Evolutionary conservation across 257 asterid species (phyloP).

Genomic region (Phtheirospermum japonicum): DNA sequence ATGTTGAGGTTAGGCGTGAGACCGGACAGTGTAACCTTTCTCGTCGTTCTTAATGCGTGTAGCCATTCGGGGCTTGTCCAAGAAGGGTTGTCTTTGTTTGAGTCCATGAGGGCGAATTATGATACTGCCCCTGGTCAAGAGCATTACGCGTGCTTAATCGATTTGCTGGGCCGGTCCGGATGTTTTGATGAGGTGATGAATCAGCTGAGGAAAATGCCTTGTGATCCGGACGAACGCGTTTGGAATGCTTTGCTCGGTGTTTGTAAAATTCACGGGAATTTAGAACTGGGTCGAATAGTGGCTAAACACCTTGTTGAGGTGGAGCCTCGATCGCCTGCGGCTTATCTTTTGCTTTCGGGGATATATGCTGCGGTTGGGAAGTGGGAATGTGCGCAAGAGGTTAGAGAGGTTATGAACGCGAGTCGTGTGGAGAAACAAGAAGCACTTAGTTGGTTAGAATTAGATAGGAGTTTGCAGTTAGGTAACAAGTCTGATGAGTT

Average conservation of each 20-base stretch:
- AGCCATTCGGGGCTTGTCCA: slow-evolving; percentile 52
- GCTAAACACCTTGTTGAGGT: slow-evolving; percentile 50
- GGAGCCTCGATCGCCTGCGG: slow-evolving; percentile 43
- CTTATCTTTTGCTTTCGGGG: slow-evolving; percentile 45
- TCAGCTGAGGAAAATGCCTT: slow-evolving; percentile 49
- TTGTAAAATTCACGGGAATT: slow-evolving; percentile 53
- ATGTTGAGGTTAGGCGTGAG: slow-evolving; percentile 54
- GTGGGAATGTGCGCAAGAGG: slow-evolving; percentile 54
- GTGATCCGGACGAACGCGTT: slow-evolving; percentile 42
- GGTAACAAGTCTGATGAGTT: slow-evolving; percentile 26
- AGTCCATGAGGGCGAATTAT: slow-evolving; percentile 44
- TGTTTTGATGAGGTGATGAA: slow-evolving; percentile 45
- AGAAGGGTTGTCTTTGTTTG: slow-evolving; percentile 53
- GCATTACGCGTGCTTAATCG: slow-evolving; percentile 64
- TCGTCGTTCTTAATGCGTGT: slow-evolving; percentile 62
- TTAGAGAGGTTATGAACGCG: slow-evolving; percentile 44
- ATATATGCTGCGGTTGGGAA: slow-evolving; percentile 55
- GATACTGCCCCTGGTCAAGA: slow-evolving; percentile 46
- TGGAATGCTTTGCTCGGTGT: slow-evolving; percentile 63
- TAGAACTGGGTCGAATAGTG: slow-evolving; percentile 49
- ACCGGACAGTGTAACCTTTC: slow-evolving; percentile 56
- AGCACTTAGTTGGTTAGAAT: slow-evolving; percentile 60
- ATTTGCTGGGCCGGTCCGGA: slow-evolving; percentile 57
- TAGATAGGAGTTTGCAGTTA: slow-evolving; percentile 40
- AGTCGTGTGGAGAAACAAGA: slow-evolving; percentile 31